phyloP scores from a whole-genome alignment of 2,329 filamentous ascomycete species.

The Incumbomyces delicatus region DNA sequence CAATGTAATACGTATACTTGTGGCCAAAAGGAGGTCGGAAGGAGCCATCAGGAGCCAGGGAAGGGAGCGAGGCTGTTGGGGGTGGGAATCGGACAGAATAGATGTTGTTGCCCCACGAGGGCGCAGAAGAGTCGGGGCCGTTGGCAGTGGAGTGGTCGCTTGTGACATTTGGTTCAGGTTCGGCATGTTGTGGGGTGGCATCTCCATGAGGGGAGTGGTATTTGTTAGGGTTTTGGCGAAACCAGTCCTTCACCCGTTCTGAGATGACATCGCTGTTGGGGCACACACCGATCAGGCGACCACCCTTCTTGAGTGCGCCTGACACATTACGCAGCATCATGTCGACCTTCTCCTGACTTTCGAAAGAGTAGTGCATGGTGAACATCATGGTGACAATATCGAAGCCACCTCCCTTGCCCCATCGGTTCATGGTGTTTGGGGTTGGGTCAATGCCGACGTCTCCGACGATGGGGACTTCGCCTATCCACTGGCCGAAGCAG shows the following conservation, averaged over 20 bases:
- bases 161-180: slow-evolving; percentile 9
- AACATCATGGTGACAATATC: slow-evolving; percentile 99
- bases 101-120: slow-evolving; percentile 83
- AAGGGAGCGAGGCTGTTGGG: background rate
- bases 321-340: slow-evolving; percentile 92
- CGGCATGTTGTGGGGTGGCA: slow-evolving; percentile 2
- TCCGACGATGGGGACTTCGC: slow-evolving; percentile 67
- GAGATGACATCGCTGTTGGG: slow-evolving; percentile 93
- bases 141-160: slow-evolving; percentile 44
- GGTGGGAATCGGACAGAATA: slow-evolving; percentile 74
- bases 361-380: slow-evolving; percentile 97
- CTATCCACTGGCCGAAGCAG: slow-evolving; percentile 78
- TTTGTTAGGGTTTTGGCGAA: slow-evolving; percentile 46
- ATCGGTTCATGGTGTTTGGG: slow-evolving; percentile 53
- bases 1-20: slow-evolving; percentile 95
- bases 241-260: slow-evolving; percentile 65
- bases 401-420: slow-evolving; percentile 63
- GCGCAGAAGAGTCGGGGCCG: slow-evolving; percentile 33
- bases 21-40: slow-evolving; percentile 94
- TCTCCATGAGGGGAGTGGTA: slow-evolving; percentile 31
- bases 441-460: slow-evolving; percentile 80
- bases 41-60: slow-evolving; percentile 53
- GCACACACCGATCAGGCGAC: slow-evolving; percentile 86
- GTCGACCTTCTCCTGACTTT: slow-evolving; percentile 78
- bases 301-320: slow-evolving; percentile 81